These are phyloP conservation scores for Trichocladium antarcticum DNA, from an alignment of 495 filamentous ascomycete species.

Conservation along the genomic window DNA sequence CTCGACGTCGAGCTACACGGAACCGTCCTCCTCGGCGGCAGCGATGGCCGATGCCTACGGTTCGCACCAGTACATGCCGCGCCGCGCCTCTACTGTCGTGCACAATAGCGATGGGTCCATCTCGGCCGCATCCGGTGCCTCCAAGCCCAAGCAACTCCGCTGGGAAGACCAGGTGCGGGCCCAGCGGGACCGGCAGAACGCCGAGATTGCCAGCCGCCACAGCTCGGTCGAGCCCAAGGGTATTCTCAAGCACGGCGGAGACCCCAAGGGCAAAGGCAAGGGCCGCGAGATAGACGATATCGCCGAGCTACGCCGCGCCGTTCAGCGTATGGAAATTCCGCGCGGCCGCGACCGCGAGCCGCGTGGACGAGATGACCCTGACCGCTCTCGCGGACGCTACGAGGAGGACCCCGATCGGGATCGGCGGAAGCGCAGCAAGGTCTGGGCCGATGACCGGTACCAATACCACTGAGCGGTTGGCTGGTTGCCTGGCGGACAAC, in stretches of 20 bases:
- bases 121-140: conserved; percentile 13
- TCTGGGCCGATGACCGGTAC: conserved; percentile 12
- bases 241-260: conserved; percentile 22
- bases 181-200: conserved; percentile 22
- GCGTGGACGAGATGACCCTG: background rate
- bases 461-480: conserved; percentile 3
- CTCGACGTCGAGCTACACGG: conserved; percentile 14
- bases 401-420: conserved; percentile 1
- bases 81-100: conserved; percentile 17
- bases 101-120: conserved; percentile 18
- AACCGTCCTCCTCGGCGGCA: conserved; percentile 3
- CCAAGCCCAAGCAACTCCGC: conserved; percentile 23
- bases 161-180: conserved; percentile 26
- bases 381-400: no score
- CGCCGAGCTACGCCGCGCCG: conserved; percentile 17
- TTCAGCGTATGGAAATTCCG: conserved; percentile 19
- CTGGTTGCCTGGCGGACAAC: background rate
- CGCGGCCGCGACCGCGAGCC: conserved; percentile 7
- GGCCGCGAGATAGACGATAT: conserved; percentile 11
- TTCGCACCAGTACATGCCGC: conserved; percentile 2
- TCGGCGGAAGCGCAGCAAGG: conserved; percentile 13
- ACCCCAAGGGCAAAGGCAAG: conserved; percentile 10
- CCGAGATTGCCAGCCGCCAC: conserved; percentile 28
- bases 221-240: conserved; percentile 15
- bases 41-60: background rate